Evolutionary conservation across 768 basidiomycete genomes (phyloP), one percentile per base, ranked within the genome.

Genomic region (Leccinum subgranulosum): DNA sequence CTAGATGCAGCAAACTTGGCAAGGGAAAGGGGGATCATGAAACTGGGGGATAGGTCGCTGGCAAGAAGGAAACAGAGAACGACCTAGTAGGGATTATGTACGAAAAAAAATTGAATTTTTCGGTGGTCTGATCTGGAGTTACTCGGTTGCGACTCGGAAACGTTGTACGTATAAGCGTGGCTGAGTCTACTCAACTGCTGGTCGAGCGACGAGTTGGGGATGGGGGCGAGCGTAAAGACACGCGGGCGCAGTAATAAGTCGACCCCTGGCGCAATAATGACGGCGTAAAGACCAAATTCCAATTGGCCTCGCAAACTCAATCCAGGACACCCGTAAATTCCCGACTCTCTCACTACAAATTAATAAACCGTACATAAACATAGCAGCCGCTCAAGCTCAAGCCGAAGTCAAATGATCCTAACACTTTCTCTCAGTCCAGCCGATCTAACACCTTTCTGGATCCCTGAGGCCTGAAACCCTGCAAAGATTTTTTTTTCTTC

Each of bases 11-110:
- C 12, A 53, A 41, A 41, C 66, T 51, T 68, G 56, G 58, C 59
- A 23, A 65, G 46, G 29, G 60, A 55, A 25, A 53, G 57, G 8
- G 55, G 34, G 60, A 53, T 36, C 73, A 72, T 72, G 12, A 53
- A 60, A 29, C 33, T 4, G 7, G 49, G n/a, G 7, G n/a, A 21
- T 8, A 6, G 41, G 45, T 27, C 3, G 41, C 45, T 43, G 55
- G 39, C 11, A 49, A 23, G 28, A 17, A 12, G 43, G 27, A 39
- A 39, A 53, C 8, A 51, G 4, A 11, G 29, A 19, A 19, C n/a
- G n/a, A n/a, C n/a, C n/a, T n/a, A n/a, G n/a, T n/a, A n/a, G 52
- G 54, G 39, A 29, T 61, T 69, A 65, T 69, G 63, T 73, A 61
- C 49, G 51, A 43, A 15, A 28, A 43, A 50, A 39, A 56, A 43